Evolutionary conservation across 495 filamentous ascomycete genomes (phyloP), one percentile per base, ranked within the genome.

Genomic region (Xylaria telfairii): DNA sequence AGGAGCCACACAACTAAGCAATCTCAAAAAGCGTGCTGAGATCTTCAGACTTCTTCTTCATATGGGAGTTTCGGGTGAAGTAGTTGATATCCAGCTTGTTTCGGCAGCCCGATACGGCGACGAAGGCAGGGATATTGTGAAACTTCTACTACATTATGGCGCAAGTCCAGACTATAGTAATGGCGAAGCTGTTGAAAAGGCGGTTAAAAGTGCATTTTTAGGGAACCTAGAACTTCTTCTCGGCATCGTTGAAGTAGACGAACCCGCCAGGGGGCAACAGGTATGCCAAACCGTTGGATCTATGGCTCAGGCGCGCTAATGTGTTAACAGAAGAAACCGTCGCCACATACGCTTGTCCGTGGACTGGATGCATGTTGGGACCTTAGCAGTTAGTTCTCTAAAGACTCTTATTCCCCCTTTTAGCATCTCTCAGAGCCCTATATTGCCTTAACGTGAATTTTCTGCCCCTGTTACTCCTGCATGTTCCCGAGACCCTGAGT

Each of bases 151-250:
- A 2, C 65, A 74, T 12, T 81, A 79, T 32, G 83, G 83, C 7
- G 84, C 84, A 19, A 79, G 75, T 49, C 79, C 81, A 3, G 78
- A 86, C 67, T 83, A 80, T 62, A 83, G 81, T 15, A 68, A 77
- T 0, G 84, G 84, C 4, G 83, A 86, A 28, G 83, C 83, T 19
- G 78, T 86, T n/a, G 83, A 83, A 74, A 83, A 83, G 26, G 81
- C 82, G 0, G 79, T 83, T 0, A 75, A 81, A 24, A 78, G 81
- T 34, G 80, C 80, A 0, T 80, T 82, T 57, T 72, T 86, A 67
- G 79, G 76, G 1, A 84, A 73, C 67, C 71, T 86, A 9, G 82
- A 83, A 71, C 70, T 84, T 63, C 73, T 86, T 71, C 74, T 86
- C 9, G 83, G 83, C 0, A 72, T 85, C 8, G 63, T 78, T 28